Evolutionary conservation across 129 eudicot genomes (phyloP).

Genomic region (Flaveria brownii): DNA sequence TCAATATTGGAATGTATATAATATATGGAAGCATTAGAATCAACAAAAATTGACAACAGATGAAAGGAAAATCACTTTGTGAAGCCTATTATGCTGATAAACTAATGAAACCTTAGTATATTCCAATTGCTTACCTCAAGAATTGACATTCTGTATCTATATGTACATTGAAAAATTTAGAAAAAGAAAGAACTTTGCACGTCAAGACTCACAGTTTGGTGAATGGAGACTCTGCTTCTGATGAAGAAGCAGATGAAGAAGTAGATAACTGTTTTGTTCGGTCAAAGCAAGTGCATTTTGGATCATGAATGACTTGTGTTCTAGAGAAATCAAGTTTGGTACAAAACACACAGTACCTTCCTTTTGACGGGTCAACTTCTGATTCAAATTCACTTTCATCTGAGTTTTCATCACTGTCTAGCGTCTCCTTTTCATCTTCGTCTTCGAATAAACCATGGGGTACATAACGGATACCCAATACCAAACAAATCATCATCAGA

Average conservation of each 20-base stretch:
- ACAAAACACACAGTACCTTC: constrained; percentile 78
- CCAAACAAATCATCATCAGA: constrained; percentile 34
- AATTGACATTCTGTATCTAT: constrained; percentile 32
- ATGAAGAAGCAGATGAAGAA: constrained; percentile 45
- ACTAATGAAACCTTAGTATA: not conserved
- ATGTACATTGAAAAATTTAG: constrained; percentile 25
- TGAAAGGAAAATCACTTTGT: not conserved
- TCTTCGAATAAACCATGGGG: constrained; percentile 40
- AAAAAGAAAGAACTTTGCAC: constrained; percentile 22
- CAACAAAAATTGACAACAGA: not conserved
- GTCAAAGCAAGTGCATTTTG: constrained; percentile 61
- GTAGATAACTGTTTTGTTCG: constrained; percentile 40
- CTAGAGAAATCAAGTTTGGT: constrained; percentile 60
- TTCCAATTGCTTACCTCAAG: constrained; percentile 12
- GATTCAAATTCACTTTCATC: constrained; percentile 43
- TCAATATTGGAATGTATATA: not conserved
- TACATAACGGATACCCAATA: constrained; percentile 31
- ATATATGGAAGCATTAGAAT: not conserved
- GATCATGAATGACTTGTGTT: constrained; percentile 51
- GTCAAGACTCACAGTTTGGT: constrained; percentile 37
- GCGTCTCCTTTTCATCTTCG: constrained; percentile 42
- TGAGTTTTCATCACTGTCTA: constrained; percentile 34
- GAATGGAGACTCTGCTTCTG: constrained; percentile 41
- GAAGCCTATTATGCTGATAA: not conserved
- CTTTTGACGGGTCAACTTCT: constrained; percentile 34